Evolutionary conservation across 192 early-diverging fungal species (phyloP).

Genomic region (Coemansia sp.): DNA sequence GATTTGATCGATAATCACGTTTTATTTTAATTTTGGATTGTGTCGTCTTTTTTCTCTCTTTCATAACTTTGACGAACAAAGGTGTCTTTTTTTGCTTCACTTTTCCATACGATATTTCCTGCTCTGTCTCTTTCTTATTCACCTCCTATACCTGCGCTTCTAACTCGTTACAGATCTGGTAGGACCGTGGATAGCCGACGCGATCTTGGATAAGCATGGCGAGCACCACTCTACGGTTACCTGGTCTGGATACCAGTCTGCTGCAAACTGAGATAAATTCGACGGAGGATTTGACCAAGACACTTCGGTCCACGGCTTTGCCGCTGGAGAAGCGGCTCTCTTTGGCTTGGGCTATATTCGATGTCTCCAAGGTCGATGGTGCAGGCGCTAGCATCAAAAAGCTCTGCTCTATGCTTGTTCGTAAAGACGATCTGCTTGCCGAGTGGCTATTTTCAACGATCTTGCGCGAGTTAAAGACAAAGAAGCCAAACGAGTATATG

Average conservation of each 20-base stretch:
- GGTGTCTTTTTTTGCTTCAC: too few relatives aligned
- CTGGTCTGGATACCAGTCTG: constrained; percentile 17
- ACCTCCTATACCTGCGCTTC: background rate
- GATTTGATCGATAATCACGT: too few relatives aligned
- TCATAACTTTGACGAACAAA: too few relatives aligned
- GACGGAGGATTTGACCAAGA: constrained; percentile 43
- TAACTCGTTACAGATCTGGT: background rate
- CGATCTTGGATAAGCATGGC: background rate
- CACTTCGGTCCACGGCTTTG: constrained; percentile 25
- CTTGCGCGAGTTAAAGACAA: constrained; percentile 40
- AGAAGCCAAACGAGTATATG: constrained; percentile 9
- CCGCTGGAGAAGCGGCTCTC: constrained; percentile 25
- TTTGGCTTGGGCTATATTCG: constrained; percentile 42
- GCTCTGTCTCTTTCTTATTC: too few relatives aligned
- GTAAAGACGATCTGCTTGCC: constrained; percentile 39
- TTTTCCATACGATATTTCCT: too few relatives aligned
- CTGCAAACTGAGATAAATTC: constrained; percentile 12
- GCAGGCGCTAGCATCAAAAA: constrained; percentile 7
- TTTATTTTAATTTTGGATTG: too few relatives aligned
- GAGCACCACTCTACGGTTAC: constrained; percentile 1
- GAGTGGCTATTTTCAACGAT: constrained; percentile 51
- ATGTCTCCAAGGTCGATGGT: constrained; percentile 6
- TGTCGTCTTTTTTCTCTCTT: too few relatives aligned
- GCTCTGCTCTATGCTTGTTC: constrained; percentile 31
- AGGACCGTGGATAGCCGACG: background rate